Base-by-base conservation (phyloP, 2,329 filamentous ascomycete genomes). In the Beauveria pseudobassiana region DNA sequence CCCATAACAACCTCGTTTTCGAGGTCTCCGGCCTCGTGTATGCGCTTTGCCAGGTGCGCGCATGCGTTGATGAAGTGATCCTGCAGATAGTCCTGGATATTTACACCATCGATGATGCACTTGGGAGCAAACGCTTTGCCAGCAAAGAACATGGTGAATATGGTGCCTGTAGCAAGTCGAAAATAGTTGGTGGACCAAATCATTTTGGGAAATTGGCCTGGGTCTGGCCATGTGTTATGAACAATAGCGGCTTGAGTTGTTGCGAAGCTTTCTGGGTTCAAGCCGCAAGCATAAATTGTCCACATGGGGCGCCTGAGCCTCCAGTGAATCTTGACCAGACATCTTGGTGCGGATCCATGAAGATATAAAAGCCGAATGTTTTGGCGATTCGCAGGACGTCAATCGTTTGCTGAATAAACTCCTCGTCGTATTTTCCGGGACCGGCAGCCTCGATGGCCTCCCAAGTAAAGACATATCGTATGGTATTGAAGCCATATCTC, bases 341-440 rank as follows among this genome's bases (percentile, higher is more conserved):
- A 78, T 99, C 95, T 80, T 99, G 95, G 74, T 99, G 95, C 22
- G 96, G 93, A 69, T 99, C 96, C 91, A 99, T 96, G 72, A 97
- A 98, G 55, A 99, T 82, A 70, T 96, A 96, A 74, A 99, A 97
- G 30, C 90, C 91, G 78, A 96, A 98, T 43, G 86, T 82, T 72
- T 93, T 96, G 43, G 93, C 93, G 65, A 92, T 80, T 62, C 92
- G 84, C 67, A 99, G 76, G 12, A 96, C 80, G 45, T 90, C 83
- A 66, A 99, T 91, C 1, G 95, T 99, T 72, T 96, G 91, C 66
- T 90, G 82, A 66, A 98, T 93, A 83, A 90, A 99, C 64, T 90
- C 87, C 71, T 99, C 91, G 69, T 99, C 96, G 73, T 98, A 99
- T 70, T 85, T 87, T 1, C 93, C 91, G 0, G 96, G 95, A 0